phyloP scores from a whole-genome alignment of 768 basidiomycete genomes.

The Kwoniella botswanensis region DNA sequence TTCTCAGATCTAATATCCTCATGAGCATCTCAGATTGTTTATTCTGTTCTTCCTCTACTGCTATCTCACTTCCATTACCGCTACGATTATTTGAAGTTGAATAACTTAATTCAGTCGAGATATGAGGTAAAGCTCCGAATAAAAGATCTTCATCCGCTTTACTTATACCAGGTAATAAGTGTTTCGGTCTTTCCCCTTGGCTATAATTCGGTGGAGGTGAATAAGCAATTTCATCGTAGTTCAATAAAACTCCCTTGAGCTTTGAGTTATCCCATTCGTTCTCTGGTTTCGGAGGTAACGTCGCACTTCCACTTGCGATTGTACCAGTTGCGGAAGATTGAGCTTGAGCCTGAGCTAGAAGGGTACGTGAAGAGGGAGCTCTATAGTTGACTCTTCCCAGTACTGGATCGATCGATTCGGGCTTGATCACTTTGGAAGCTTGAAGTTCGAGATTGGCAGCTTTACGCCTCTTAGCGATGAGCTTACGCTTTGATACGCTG shows the following conservation, averaged over 20 bases:
- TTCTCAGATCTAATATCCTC: slow-evolving; percentile 77
- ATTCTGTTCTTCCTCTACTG: slow-evolving; percentile 33
- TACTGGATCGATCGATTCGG: slow-evolving; percentile 59
- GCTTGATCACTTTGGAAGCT: slow-evolving; percentile 38
- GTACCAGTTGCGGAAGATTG: background rate
- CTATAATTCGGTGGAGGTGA: slow-evolving; percentile 39
- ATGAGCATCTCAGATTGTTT: slow-evolving; percentile 63
- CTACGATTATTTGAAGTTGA: slow-evolving; percentile 24
- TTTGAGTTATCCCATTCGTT: slow-evolving; percentile 43
- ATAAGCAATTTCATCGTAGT: slow-evolving; percentile 43
- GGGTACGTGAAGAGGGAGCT: slow-evolving; percentile 6
- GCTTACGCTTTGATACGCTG: slow-evolving; percentile 18
- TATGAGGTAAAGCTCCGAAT: slow-evolving; percentile 69
- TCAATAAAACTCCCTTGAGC: slow-evolving; percentile 40
- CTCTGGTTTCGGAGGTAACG: slow-evolving; percentile 17
- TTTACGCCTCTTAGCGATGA: slow-evolving; percentile 28
- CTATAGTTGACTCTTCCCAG: slow-evolving; percentile 22
- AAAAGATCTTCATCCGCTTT: slow-evolving; percentile 66
- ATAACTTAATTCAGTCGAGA: slow-evolving; percentile 59
- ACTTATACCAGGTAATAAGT: slow-evolving; percentile 37
- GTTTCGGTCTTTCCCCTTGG: slow-evolving; percentile 30
- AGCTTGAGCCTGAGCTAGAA: background rate
- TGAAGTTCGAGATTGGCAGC: slow-evolving; percentile 21
- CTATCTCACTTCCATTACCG: slow-evolving; percentile 63
- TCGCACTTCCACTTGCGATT: background rate